Conservation (phyloP, 2,329 filamentous ascomycete species). For the Cercospora citrullina region DNA sequence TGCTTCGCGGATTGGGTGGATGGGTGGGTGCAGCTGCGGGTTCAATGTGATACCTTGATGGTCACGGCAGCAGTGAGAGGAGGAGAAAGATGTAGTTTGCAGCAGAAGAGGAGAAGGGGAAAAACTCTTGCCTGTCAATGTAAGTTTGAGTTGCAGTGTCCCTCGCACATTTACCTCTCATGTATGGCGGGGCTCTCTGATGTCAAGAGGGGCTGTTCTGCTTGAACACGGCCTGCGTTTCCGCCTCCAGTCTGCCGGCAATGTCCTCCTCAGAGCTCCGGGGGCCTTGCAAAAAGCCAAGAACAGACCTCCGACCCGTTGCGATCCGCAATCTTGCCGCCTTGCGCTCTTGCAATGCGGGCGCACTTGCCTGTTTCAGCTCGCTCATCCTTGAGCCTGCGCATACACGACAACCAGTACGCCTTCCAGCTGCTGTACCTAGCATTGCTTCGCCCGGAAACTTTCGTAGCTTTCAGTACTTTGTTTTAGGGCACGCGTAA, state of each 20-base stretch:
- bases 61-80: conserved; percentile 5
- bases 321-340: conserved; percentile 18
- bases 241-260: conserved; percentile 10
- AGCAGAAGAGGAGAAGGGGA: conserved; percentile 8
- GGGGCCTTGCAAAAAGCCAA: conserved; percentile 6
- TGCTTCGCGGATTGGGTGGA: conserved; percentile 13
- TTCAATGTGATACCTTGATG: conserved; percentile 16
- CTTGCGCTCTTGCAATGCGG: conserved; percentile 2
- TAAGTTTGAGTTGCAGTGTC: conserved; percentile 16
- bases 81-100: background rate
- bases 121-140: conserved; percentile 11
- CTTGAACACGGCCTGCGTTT: background rate
- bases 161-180: conserved; percentile 9
- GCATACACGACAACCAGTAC: background rate
- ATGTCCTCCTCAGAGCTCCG: conserved; percentile 1
- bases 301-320: conserved; percentile 3
- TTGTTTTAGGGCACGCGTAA: background rate
- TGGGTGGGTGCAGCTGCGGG: background rate
- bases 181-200: conserved; percentile 6
- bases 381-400: background rate
- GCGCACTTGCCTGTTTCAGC: conserved; percentile 13
- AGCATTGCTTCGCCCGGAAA: background rate
- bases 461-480: conserved; percentile 1
- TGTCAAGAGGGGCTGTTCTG: conserved; percentile 15
- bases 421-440: background rate